Percentiles rank a stretch among this genome's conserved stretches.
phyloP scores from a whole-genome alignment of 83 land plant genomes.

The Picea abies region DNA sequence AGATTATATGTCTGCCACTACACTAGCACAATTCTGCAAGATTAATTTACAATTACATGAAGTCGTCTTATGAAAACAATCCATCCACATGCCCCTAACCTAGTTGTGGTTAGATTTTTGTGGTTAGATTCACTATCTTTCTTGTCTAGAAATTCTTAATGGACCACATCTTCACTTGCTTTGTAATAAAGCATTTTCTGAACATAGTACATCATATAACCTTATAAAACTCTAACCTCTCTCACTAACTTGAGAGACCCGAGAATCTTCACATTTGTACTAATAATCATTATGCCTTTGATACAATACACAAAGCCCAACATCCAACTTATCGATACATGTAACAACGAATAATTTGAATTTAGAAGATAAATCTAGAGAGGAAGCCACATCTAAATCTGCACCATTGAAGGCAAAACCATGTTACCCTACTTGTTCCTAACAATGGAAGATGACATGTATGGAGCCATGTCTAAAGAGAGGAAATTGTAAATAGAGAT shows the following conservation, averaged over 20 bases:
- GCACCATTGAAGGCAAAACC: slow-evolving; percentile 53
- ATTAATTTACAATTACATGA: too few relatives aligned
- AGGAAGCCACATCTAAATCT: slow-evolving; percentile 23
- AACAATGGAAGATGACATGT: slow-evolving; percentile 72
- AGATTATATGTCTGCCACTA: not conserved
- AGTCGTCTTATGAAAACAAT: not conserved
- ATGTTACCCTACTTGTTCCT: slow-evolving; percentile 75
- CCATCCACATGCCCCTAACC: not conserved
- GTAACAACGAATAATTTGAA: slow-evolving; percentile 83
- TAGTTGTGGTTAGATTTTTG: not conserved
- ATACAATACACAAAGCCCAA: slow-evolving; percentile 77
- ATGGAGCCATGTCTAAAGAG: slow-evolving; percentile 73
- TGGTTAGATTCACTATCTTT: not conserved
- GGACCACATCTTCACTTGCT: slow-evolving; percentile 27
- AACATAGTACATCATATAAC: slow-evolving; percentile 84
- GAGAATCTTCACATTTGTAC: slow-evolving; percentile 92
- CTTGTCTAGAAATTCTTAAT: not conserved
- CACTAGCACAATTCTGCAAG: not conserved
- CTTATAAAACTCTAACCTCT: slow-evolving; percentile 72
- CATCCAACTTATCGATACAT: slow-evolving; percentile 76
- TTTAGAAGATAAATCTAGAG: slow-evolving; percentile 32
- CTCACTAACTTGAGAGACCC: slow-evolving; percentile 80
- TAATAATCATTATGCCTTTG: slow-evolving; percentile 61
- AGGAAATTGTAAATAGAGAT: slow-evolving; percentile 79
- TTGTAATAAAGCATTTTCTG: slow-evolving; percentile 47